phyloP scores from a whole-genome alignment of 306 rosid species.

The Oemleria cerasiformis region DNA sequence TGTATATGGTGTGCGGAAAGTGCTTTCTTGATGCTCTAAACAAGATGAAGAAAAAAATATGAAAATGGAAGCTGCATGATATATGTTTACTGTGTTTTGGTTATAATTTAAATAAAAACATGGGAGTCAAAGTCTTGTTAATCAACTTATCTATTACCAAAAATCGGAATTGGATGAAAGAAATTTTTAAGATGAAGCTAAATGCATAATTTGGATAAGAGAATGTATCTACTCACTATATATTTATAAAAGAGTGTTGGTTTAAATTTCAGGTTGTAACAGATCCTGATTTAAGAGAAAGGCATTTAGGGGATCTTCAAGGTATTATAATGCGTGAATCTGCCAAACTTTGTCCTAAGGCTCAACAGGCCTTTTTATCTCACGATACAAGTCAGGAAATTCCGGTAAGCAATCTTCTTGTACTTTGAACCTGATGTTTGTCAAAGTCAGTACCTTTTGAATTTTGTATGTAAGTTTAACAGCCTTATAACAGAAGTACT shows the following conservation, averaged over 20 bases:
- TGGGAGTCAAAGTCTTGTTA: not conserved
- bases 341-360: slow-evolving; percentile 42
- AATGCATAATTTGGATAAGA: not conserved
- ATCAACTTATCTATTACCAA: not conserved
- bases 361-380: slow-evolving; percentile 53
- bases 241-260: not conserved
- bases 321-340: slow-evolving; percentile 53
- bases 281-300: slow-evolving; percentile 71
- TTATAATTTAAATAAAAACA: not conserved
- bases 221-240: not conserved
- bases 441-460: not conserved
- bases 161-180: not conserved
- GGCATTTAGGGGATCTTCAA: slow-evolving; percentile 88
- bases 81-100: slow-evolving; percentile 3
- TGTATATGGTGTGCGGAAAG: not conserved
- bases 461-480: not conserved
- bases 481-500: not conserved
- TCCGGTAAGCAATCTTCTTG: slow-evolving; percentile 55
- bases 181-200: not conserved
- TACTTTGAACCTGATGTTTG: not conserved
- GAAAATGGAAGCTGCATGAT: slow-evolving; percentile 18
- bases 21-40: slow-evolving; percentile 9
- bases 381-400: slow-evolving; percentile 55
- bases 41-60: not conserved
- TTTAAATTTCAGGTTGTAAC: slow-evolving; percentile 53